Base-by-base conservation (phyloP, 495 filamentous ascomycete species). In the Friedmanniomyces endolithicus region DNA sequence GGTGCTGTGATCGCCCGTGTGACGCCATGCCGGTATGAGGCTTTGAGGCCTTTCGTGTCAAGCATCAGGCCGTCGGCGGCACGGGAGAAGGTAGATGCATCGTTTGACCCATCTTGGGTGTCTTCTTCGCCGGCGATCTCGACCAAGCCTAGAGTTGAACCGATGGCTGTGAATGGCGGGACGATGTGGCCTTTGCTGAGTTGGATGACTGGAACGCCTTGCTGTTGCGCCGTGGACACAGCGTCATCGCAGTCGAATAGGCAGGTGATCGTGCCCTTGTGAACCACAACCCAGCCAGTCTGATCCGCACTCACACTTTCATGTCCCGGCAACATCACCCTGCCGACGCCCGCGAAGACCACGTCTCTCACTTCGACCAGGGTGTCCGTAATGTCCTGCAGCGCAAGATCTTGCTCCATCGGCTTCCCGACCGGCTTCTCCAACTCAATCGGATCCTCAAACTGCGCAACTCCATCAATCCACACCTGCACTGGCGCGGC, bases 401-500 rank as follows among this genome's bases (percentile, higher is more conserved):
- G 41, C 0, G 33, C 37, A 1, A 45, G 25, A 17, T 57, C 49
- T 16, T 23, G 63, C 19, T 37, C 57, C 22, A 74, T 65, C 7
- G 74, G 71, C 1, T 66, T 62, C 11, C 67, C 53, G 14, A 62
- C 54, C 17, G 60, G 52, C 34, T 58, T 60, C 44, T 56, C 53
- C 14, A 61, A 39, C 40, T 61, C 53, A 2, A 64, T 62, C 6
- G 64, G 59, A 47, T 63, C 56, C 34, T 64, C 49, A 34, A 61
- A 66, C 35, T 63, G 39, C 40, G 60, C 8, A 12, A 68, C 76
- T 6, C 81, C 81, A 60, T 85, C 81, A 55, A 85, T 80, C 73
- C 75, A 85, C 1, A 85, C 78, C 54, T 84, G 78, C 0, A 76
- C 64, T 0, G 81, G 78, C 6, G 80, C 69, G 0, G 81, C 80